phyloP scores from a whole-genome alignment of 2,329 filamentous ascomycete genomes.

The Verticillium klebahnii region DNA sequence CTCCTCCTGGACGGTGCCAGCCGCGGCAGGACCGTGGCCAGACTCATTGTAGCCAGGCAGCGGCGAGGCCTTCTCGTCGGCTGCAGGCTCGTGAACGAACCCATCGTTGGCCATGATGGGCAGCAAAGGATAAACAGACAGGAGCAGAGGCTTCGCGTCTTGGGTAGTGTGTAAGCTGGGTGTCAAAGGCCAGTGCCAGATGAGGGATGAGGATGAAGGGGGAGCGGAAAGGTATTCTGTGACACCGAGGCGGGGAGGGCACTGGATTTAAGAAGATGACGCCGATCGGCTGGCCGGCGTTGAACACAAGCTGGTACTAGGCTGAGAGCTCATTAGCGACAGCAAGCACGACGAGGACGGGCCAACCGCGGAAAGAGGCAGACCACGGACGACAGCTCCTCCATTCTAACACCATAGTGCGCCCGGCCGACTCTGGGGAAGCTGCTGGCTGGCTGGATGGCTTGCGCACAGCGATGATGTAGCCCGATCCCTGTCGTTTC shows the following conservation, averaged over 20 bases:
- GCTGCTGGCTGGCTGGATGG: neutral
- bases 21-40: neutral
- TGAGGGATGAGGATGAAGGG: neutral
- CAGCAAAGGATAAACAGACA: neutral
- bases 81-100: neutral
- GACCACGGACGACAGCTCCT: neutral
- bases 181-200: neutral
- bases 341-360: neutral
- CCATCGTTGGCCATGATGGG: neutral
- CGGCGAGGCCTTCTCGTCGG: neutral
- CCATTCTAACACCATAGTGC: neutral
- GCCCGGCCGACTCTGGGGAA: neutral
- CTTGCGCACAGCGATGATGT: neutral
- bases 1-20: neutral
- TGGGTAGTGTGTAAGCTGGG: neutral
- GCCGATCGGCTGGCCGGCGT: neutral
- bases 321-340: neutral
- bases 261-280: neutral
- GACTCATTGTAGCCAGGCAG: conserved; percentile 2
- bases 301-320: neutral
- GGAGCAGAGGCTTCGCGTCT: neutral
- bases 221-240: neutral
- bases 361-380: neutral
- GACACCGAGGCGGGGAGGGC: neutral
- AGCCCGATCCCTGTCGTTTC: neutral